Percentiles rank a stretch among this genome's conserved stretches.
Conservation (phyloP, 441 rosid genomes). For the Capsella rubella region DNA sequence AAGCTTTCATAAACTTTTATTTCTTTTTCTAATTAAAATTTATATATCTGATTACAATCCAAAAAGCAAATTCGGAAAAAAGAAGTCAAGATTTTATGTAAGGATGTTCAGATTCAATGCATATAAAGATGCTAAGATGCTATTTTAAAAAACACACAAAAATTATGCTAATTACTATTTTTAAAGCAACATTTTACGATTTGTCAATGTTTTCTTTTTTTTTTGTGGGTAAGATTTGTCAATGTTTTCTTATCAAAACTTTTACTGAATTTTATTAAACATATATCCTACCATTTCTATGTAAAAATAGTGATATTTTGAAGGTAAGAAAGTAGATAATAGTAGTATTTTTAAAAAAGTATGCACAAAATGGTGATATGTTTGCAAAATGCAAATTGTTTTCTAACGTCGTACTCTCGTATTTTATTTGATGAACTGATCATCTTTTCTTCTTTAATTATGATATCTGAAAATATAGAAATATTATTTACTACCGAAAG, state of each 20-base stretch:
- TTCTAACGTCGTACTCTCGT: too few relatives aligned
- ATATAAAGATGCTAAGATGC: conserved; percentile 22
- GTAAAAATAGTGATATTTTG: not conserved
- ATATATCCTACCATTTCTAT: not conserved
- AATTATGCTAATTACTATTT: too few relatives aligned
- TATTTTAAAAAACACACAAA: too few relatives aligned
- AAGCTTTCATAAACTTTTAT: not conserved
- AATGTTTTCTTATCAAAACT: not conserved
- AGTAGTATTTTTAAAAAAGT: not conserved
- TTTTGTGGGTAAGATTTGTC: not conserved
- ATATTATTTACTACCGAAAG: not conserved
- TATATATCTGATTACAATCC: conserved; percentile 10
- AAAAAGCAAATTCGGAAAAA: conserved; percentile 22
- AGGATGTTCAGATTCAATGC: conserved; percentile 42
- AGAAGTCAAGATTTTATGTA: conserved; percentile 27
- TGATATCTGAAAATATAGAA: not conserved
- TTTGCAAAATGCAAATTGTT: not conserved
- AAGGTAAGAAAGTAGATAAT: not conserved
- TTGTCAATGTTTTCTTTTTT: not conserved
- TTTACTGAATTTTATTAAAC: not conserved
- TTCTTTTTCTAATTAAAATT: not conserved
- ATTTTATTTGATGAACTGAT: too few relatives aligned
- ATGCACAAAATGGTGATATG: not conserved
- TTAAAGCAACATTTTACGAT: not conserved
- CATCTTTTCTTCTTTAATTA: too few relatives aligned